Evolutionary conservation across 2,329 filamentous ascomycete genomes (phyloP), one percentile per base, ranked within the genome.

Genomic region (Dactylellina leptospora): DNA sequence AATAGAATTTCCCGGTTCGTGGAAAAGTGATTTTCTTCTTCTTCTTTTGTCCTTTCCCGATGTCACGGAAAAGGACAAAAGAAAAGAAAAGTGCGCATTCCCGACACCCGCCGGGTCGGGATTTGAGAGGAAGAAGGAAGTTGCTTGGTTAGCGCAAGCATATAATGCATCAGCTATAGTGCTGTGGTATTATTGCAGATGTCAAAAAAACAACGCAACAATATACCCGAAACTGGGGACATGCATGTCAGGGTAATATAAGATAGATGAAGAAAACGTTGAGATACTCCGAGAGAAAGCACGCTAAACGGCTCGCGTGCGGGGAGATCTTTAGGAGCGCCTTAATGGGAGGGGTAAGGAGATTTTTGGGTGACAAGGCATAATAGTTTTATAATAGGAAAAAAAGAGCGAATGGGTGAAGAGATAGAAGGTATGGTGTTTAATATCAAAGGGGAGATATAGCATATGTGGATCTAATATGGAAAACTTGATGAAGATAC

Each of bases 171-270:
- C 23, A 38, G 44, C 22, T 71, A 71, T 71, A 71, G 50, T 36
- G 20, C 3, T 59, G 66, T 71, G 50, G 64, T 71, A 63, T 59
- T 71, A 63, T 71, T 71, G 66, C 66, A 71, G 54, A 50, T 33
- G 66, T 63, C 51, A 58, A 63, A 60, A 71, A 71, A 71, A 71
- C 66, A 71, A 71, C 66, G 66, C 66, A 71, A 71, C 66, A 71
- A 71, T 71, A 63, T 71, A 71, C 51, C 66, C 66, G 66, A 71
- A 63, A 63, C 58, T 60, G 33, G 58, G 66, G 28, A 42, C 50
- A 63, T 42, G 66, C 62, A 59, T 68, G 58, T 56, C 30, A 27
- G 66, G 64, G 47, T 53, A 63, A 71, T 71, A 71, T 71, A 58
- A 30, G 42, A 50, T 59, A 59, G 62, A 62, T 61, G 56, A 50